Base-by-base conservation (phyloP, 176 grass and related monocot genomes). In the Puccinellia tenuiflora region DNA sequence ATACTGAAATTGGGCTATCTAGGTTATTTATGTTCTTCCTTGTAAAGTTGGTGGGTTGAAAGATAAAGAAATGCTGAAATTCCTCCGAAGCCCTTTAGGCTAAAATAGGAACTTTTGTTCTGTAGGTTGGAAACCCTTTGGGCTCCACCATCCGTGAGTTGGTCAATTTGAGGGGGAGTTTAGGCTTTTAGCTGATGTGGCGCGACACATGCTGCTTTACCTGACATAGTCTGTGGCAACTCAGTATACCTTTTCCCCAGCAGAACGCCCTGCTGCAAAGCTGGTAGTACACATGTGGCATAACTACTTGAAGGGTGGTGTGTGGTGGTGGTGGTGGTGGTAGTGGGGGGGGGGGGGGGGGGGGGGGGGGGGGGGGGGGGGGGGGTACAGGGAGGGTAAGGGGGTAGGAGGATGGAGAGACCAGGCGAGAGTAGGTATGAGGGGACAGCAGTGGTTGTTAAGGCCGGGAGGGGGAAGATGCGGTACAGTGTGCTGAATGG, bases 1-100 rank as follows among this genome's bases (percentile, higher is more conserved):
- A 85, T 20, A 81, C 20, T 45, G 51, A 42, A 85, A 82, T 33
- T 50, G 72, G 62, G 61, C 69, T 75, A 62, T 63, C 29, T 83
- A 63, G 29, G 43, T 51, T 66, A 51, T 35, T 50, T 51, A 16
- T 48, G 42, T 79, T 63, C 54, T 21, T 18, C 50, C 26, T 38
- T 8, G 3, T 62, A 7, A 75, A 72, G 22, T 76, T 84, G 65
- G 29, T 56, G 48, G 56, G 22, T 28, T 1, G n/a, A 75, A 61
- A 48, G 29, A 48, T 63, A 48, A 62, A 74, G 17, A 61, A 34
- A n/a, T 29, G 53, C 33, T 83, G 14, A 5, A 74, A 83, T 18
- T 63, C 73, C 33, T 34, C 40, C 11, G 16, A 62, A 83, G 16
- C 25, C 34, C 57, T 48, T 61, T 42, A 30, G 64, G 24, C 79